Evolutionary conservation across 352 stramenopile species (phyloP).

Genomic region (Phytophthora idaei): DNA sequence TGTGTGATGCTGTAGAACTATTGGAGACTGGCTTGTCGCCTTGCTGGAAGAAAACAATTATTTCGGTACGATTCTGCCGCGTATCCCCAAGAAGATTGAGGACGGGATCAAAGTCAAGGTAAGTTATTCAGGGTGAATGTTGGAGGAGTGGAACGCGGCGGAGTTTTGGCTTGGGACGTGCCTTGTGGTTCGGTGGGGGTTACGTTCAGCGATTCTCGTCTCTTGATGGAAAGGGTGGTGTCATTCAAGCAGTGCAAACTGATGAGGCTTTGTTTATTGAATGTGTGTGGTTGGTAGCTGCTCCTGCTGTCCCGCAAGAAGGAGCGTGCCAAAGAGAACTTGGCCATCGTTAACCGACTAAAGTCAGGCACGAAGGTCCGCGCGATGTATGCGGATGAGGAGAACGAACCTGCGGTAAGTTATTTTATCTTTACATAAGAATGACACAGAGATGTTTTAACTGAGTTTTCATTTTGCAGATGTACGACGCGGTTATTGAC

Average conservation of each 20-base stretch:
- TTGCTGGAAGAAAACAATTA: conserved; percentile 96
- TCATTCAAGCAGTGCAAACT: neutral
- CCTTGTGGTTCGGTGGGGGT: conserved; percentile 33
- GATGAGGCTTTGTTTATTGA: neutral
- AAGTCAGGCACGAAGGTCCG: conserved; percentile 90
- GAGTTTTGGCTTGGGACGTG: conserved; percentile 11
- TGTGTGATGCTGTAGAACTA: conserved; percentile 65
- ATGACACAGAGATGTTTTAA: neutral
- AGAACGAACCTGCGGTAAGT: conserved; percentile 90
- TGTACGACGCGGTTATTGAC: conserved; percentile 97
- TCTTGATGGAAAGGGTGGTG: neutral
- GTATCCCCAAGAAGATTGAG: conserved; percentile 96
- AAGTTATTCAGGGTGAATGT: conserved; percentile 8
- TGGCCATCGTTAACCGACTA: conserved; percentile 75
- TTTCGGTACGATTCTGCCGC: conserved; percentile 95
- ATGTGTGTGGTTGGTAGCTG: conserved; percentile 58
- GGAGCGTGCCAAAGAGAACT: conserved; percentile 67
- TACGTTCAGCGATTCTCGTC: conserved; percentile 16
- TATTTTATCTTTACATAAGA: neutral
- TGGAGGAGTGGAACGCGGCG: neutral
- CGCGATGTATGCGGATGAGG: conserved; percentile 96
- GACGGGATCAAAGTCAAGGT: conserved; percentile 96
- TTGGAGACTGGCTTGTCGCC: conserved; percentile 91
- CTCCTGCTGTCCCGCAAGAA: conserved; percentile 70
- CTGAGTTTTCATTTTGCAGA: conserved; percentile 36